Base-by-base conservation (phyloP, 139 green algal species). In the Chlamydomonas applanata region DNA sequence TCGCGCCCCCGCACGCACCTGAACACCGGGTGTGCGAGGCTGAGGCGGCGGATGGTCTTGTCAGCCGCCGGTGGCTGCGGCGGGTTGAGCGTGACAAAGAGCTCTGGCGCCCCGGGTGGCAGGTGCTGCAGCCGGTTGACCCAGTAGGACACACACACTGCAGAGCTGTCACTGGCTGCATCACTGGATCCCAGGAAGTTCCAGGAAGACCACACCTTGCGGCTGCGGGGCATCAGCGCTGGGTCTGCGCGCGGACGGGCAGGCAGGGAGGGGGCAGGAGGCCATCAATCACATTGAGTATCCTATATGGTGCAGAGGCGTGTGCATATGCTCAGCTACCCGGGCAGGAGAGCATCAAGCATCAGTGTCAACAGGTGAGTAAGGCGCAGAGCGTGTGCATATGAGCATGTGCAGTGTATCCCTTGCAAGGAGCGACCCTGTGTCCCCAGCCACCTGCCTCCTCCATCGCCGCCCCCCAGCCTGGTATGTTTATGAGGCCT, bases 21-120 rank as follows among this genome's bases (percentile, higher is more conserved):
- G 86, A 95, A 97, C 5, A 96, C 80, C 0, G 93, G 93, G 76
- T 97, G 93, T 0, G 88, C 75, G 34, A 97, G 85, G 0, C 71
- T 40, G 30, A 96, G 81, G 32, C 78, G 76, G 40, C 77, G 75
- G 62, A 89, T 84, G 29, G 82, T 77, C 16, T 83, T 84, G 34
- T 79, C 76, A 3, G 71, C 34, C 17, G 84, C 86, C 0, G 91
- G 91, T 11, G 85, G 75, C 17, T 81, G 62, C 22, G 79, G 77
- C n/a, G 94, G 93, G 77, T 98, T 98, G 61, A 98, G 92, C 14
- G 95, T 98, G 14, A 95, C 90, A 83, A 99, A 96, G 24, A 95
- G 62, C 69, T 94, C 72, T 11, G 87, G 89, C 11, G 88, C 84
- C 0, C 77, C 83, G 3, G 82, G 32, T 2, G 87, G 86, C 72